phyloP scores from a whole-genome alignment of 1,284 basidiomycete species.

The Albatrellus sp. region DNA sequence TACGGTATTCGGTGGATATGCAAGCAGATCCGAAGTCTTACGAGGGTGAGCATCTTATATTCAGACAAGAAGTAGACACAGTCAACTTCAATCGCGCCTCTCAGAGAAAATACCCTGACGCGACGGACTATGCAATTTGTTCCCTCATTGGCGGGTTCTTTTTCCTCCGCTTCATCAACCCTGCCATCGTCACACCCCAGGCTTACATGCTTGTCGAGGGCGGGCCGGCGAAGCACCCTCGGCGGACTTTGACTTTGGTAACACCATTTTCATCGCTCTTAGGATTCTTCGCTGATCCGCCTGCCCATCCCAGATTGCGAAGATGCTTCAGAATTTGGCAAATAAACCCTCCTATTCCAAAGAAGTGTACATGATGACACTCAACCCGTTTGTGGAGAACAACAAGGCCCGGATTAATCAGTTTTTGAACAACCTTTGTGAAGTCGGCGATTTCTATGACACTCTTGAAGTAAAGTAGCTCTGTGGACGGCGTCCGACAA shows the following conservation, averaged over 20 bases:
- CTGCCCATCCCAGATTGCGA: conserved; percentile 69
- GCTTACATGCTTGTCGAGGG: conserved; percentile 99
- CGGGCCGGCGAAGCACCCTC: conserved; percentile 92
- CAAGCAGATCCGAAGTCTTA: conserved; percentile 95
- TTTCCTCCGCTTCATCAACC: conserved; percentile 99
- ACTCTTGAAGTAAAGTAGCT: conserved; percentile 72
- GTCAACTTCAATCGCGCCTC: neutral
- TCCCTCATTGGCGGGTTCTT: conserved; percentile 99
- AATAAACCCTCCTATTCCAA: conserved; percentile 99
- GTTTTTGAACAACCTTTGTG: conserved; percentile 93
- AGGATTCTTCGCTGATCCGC: neutral
- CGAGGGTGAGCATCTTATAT: conserved; percentile 49
- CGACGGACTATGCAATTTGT: conserved; percentile 94
- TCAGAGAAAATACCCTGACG: conserved; percentile 95
- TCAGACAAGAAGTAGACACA: conserved; percentile 6
- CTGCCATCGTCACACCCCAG: conserved; percentile 98
- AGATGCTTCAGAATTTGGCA: conserved; percentile 98
- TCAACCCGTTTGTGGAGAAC: conserved; percentile 97
- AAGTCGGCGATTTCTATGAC: conserved; percentile 99
- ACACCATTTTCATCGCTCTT: conserved; percentile 13
- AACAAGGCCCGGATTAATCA: conserved; percentile 97
- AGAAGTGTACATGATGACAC: conserved; percentile 95
- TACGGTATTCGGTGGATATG: conserved; percentile 99
- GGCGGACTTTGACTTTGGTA: conserved; percentile 90
- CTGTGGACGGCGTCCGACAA: neutral